Evolutionary conservation across 2,329 filamentous ascomycete species (phyloP), one percentile per base, ranked within the genome.

Genomic region (Beauveria australis): DNA sequence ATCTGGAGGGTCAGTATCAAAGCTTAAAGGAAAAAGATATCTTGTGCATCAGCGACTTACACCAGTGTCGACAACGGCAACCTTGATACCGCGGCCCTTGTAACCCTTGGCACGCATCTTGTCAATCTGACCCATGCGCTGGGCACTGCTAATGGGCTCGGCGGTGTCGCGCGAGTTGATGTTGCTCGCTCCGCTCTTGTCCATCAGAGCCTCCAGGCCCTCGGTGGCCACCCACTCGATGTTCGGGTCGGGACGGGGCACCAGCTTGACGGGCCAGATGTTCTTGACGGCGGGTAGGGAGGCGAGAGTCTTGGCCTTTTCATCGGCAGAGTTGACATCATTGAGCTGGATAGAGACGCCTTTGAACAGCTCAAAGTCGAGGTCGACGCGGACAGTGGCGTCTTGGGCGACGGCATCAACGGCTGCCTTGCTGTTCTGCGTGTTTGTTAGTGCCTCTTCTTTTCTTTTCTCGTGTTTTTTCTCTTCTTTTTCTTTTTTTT

Each of bases 41-140:
- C 6, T 6, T 16, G 24, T n/a, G 1, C 10, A 24, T 37, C 44
- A 5, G 30, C n/a, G 18, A 74, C 79, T 71, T 75, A 81, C 79
- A 67, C 81, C 81, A 24, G 76, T 81, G 67, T 84, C 81, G 30
- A 84, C 73, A 14, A 84, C 71, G 46, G 73, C 81, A 67, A 84
- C 72, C 63, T 79, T 81, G 70, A 83, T 72, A 16, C 80, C 81
- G 64, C 76, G 76, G 43, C 81, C 81, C 0, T 74, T 78, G 59
- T 78, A 64, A 1, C 79, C 80, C 61, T 78, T 69, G 14, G 75
- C 76, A 37, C 74, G 75, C 43, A 84, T 72, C 74, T 79, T 77
- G 67, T 82, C 77, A 19, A 84, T 77, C 69, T 83, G 81, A 2
- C 80, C 82, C 79, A 82, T 82, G 63, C 80, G 66, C 57, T 84